These are phyloP conservation scores for Beauveria caledonica DNA, from an alignment of 2,329 filamentous ascomycete genomes.

Conservation along the genomic window DNA sequence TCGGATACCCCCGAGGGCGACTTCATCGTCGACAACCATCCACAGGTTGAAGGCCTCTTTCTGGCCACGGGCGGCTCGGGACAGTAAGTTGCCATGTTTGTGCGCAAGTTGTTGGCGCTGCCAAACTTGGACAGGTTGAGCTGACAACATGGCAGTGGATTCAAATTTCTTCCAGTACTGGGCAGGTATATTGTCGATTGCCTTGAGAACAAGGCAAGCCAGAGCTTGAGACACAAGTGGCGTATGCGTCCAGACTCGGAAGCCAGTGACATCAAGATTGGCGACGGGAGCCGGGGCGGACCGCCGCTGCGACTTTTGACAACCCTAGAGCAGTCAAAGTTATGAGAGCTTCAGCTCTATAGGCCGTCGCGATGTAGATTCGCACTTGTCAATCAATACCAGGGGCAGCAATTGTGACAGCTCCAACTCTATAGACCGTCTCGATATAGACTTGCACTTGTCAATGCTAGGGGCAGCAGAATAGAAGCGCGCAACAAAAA, in stretches of 20 bases:
- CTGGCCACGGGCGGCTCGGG: slow-evolving; percentile 40
- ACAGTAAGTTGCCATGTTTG: slow-evolving; percentile 21
- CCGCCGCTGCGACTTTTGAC: slow-evolving; percentile 20
- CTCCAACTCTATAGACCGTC: background rate
- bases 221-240: slow-evolving; percentile 23
- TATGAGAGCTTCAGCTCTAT: slow-evolving; percentile 12
- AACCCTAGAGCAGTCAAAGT: slow-evolving; percentile 20
- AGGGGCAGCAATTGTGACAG: slow-evolving; percentile 12
- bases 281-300: slow-evolving; percentile 24
- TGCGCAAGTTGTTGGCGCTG: too few relatives aligned
- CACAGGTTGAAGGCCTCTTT: slow-evolving; percentile 36
- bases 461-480: background rate
- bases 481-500: background rate
- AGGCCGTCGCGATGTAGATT: background rate
- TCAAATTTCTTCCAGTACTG: slow-evolving; percentile 21
- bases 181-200: slow-evolving; percentile 24
- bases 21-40: slow-evolving; percentile 52
- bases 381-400: background rate
- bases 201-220: slow-evolving; percentile 23
- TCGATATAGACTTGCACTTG: background rate
- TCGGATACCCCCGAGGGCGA: slow-evolving; percentile 56
- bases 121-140: background rate
- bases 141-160: slow-evolving; percentile 14
- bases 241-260: slow-evolving; percentile 15
- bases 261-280: slow-evolving; percentile 13